Percentiles rank a stretch among this genome's conserved stretches.
Evolutionary conservation across 495 filamentous ascomycete genomes (phyloP).

Genomic region (Darksidea phi): DNA sequence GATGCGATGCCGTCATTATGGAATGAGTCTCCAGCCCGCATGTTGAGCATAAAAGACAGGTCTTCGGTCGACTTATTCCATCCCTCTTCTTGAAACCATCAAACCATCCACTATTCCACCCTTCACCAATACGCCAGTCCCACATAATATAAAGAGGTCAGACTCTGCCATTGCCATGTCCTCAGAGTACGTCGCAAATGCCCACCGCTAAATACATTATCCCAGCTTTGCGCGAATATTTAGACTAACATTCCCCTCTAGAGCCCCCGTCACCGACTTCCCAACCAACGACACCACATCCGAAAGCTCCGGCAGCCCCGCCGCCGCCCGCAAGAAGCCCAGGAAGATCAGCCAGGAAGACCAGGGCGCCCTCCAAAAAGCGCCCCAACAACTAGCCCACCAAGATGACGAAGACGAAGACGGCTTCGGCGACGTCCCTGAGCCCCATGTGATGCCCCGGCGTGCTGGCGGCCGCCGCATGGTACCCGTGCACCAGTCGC

Average conservation of each 20-base stretch:
- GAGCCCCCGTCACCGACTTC: constrained; percentile 12
- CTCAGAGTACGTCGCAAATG: not conserved
- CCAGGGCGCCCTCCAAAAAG: not conserved
- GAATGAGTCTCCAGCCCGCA: too few species aligned
- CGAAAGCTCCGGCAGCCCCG: too few species aligned
- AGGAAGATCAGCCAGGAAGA: constrained; percentile 3
- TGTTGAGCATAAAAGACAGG: too few species aligned
- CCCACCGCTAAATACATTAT: not conserved
- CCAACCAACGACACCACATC: constrained; percentile 27
- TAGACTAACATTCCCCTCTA: not conserved
- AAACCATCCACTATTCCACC: not conserved
- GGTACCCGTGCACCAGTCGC: constrained; percentile 38
- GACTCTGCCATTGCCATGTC: constrained; percentile 8
- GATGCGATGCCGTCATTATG: too few species aligned
- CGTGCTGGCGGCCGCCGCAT: constrained; percentile 22
- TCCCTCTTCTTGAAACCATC: not conserved
- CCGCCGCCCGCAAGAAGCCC: constrained; percentile 19
- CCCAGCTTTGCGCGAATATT: not conserved
- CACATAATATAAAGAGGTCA: constrained; percentile 3
- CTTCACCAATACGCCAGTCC: not conserved
- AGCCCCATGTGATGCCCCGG: constrained; percentile 1
- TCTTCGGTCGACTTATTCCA: too few species aligned
- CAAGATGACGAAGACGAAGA: constrained; percentile 24
- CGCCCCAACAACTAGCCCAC: constrained; percentile 19
- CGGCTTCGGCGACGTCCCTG: constrained; percentile 6